Base-by-base conservation (phyloP, 2,329 filamentous ascomycete genomes). In the Metarhizium album region DNA sequence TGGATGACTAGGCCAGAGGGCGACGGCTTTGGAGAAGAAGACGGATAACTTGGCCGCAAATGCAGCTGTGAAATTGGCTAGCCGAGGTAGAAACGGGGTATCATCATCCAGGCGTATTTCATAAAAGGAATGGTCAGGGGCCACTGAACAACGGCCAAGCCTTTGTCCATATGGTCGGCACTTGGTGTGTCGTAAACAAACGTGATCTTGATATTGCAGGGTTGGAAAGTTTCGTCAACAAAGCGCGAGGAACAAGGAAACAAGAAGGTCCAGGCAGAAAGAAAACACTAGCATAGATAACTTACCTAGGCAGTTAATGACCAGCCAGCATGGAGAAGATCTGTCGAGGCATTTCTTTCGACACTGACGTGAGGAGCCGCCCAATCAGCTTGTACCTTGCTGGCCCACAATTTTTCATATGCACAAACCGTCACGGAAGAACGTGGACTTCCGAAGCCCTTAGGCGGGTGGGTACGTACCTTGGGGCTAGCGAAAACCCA, bases 401-500 rank as follows among this genome's bases (percentile, higher is more conserved):
- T 11, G n/a, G 2, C 37, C 37, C 37, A 40, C 18, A 20, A 20
- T 11, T 40, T 40, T 18, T 3, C 6, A 18, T 6, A 7, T 20
- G 37, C 16, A 18, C 16, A 8, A 18, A 29, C 27, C 11, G 27
- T 29, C 6, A 11, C 20, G 35, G 45, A 52, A 62, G 62, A 64
- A 59, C 23, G 59, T 49, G 35, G 14, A 20, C 22, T 55, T 62
- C 63, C 58, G 33, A 35, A 62, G 56, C 64, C 62, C 62, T 61
- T 55, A 18, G 13, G 4, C 14, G 47, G 57, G 60, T 63, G 47
- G 57, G 60, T 63, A 66, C 62, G 65, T 66, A 66, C 61, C 56
- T 46, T 31, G 52, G 58, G 59, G 61, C 64, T 64, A 68, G 63
- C 61, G 62, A 61, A 62, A 53, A 59, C 62, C 66, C 67, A 70